These are phyloP conservation scores for Linaria vulgaris DNA, from an alignment of 257 asterid genomes.

Conservation along the genomic window DNA sequence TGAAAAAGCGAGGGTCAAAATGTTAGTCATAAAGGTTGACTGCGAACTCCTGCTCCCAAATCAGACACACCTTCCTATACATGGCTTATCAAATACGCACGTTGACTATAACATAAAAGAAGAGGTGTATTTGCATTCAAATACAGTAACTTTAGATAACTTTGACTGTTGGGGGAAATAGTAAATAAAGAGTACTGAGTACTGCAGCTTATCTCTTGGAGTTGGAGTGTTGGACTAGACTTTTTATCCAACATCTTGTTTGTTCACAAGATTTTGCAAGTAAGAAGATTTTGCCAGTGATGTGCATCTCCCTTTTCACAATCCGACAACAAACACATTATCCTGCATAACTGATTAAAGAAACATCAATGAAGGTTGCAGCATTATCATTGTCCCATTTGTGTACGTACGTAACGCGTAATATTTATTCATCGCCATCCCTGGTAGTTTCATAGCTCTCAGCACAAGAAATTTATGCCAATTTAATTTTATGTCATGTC, in stretches of 20 bases:
- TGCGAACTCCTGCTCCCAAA: not conserved
- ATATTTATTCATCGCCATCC: too few species aligned
- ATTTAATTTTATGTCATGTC: too few species aligned
- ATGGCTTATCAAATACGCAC: constrained; percentile 25
- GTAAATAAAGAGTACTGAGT: not conserved
- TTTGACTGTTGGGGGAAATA: constrained; percentile 12
- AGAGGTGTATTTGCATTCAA: not conserved
- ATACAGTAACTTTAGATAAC: constrained; percentile 16
- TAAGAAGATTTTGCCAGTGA: constrained; percentile 9
- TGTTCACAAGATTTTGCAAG: constrained; percentile 1
- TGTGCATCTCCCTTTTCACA: constrained; percentile 3
- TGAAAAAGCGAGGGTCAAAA: not conserved
- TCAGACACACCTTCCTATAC: not conserved
- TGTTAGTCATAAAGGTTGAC: constrained; percentile 21
- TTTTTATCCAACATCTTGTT: constrained; percentile 3
- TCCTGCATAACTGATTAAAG: not conserved
- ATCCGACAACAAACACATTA: constrained; percentile 1
- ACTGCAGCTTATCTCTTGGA: constrained; percentile 10
- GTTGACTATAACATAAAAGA: constrained; percentile 10
- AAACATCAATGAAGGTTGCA: not conserved
- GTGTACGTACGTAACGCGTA: too few species aligned
- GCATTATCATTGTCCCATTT: not conserved
- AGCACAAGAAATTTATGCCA: not conserved
- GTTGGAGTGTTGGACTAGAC: too few species aligned
- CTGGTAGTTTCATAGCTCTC: too few species aligned